Conservation (phyloP, 1,139 yeast genomes). For the Candida albicans region DNA sequence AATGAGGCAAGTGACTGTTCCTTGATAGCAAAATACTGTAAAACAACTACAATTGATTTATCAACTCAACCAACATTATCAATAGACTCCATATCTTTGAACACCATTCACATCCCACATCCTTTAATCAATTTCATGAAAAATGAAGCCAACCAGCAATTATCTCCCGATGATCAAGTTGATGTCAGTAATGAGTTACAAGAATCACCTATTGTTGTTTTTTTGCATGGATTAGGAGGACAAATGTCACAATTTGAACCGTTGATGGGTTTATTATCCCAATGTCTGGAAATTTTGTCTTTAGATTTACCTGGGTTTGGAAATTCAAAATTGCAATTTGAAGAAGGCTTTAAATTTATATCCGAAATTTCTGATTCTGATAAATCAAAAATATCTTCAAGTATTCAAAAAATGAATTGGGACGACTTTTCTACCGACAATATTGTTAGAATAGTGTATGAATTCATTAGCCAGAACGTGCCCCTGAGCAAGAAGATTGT, state of each 20-base stretch:
- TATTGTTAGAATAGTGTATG: constrained; percentile 46
- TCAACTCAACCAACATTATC: constrained; percentile 21
- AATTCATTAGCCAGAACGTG: constrained; percentile 39
- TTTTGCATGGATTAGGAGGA: constrained; percentile 78
- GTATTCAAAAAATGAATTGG: constrained; percentile 37
- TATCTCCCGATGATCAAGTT: constrained; percentile 18
- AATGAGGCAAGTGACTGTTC: constrained; percentile 58
- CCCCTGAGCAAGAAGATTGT: constrained; percentile 51
- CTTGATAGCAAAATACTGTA: constrained; percentile 48
- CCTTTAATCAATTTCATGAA: constrained; percentile 51
- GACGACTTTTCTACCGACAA: constrained; percentile 48
- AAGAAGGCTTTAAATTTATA: constrained; percentile 20
- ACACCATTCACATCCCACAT: constrained; percentile 52
- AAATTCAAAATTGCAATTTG: constrained; percentile 37
- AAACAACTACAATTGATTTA: constrained; percentile 38
- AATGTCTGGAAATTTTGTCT: constrained; percentile 62
- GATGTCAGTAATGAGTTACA: constrained; percentile 36
- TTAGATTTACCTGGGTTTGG: constrained; percentile 81
- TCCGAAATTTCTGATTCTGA: constrained; percentile 27
- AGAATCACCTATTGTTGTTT: constrained; percentile 57
- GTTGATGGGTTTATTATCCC: constrained; percentile 61
- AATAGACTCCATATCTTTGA: constrained; percentile 37
- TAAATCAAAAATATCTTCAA: constrained; percentile 27
- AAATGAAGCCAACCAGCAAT: constrained; percentile 31
- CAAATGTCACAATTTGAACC: constrained; percentile 73